Conservation (phyloP, 179 eudicot species). For the Corrigiola litoralis region DNA sequence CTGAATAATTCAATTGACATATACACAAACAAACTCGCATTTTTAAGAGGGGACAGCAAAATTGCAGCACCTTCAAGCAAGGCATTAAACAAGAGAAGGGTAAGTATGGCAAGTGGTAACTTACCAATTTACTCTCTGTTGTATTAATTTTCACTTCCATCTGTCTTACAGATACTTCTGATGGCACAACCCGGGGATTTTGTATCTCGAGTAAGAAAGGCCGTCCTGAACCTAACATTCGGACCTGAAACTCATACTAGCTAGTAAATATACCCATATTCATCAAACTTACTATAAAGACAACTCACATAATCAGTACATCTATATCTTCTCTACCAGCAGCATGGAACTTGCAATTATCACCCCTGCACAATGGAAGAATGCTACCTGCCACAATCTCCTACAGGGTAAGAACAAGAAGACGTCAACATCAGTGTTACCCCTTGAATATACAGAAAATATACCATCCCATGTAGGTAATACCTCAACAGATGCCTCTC, state of each 20-base stretch:
- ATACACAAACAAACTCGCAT: not conserved
- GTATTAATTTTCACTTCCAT: conserved; percentile 68
- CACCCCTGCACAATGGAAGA: conserved; percentile 76
- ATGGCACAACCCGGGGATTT: conserved; percentile 72
- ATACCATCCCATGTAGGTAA: not conserved
- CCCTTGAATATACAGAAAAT: not conserved
- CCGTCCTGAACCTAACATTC: conserved; percentile 96
- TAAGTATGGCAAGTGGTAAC: not conserved
- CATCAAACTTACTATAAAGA: conserved; percentile 18
- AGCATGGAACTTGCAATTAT: conserved; percentile 93
- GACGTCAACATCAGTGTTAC: conserved; percentile 8
- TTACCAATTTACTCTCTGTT: conserved; percentile 58
- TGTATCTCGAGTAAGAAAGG: conserved; percentile 91
- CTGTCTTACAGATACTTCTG: conserved; percentile 52
- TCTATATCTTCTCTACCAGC: conserved; percentile 99
- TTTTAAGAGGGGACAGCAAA: not conserved
- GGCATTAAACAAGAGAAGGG: not conserved
- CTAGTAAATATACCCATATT: conserved; percentile 21
- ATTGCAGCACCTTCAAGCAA: not conserved
- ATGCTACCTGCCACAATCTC: conserved; percentile 68
- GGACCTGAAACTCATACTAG: conserved; percentile 52
- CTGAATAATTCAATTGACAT: conserved; percentile 28
- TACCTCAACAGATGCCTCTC: conserved; percentile 99
- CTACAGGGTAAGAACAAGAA: conserved; percentile 33
- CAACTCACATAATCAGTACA: conserved; percentile 48